These are phyloP conservation scores for Entonaema liquescens DNA, from an alignment of 495 filamentous ascomycete genomes.

Conservation along the genomic window DNA sequence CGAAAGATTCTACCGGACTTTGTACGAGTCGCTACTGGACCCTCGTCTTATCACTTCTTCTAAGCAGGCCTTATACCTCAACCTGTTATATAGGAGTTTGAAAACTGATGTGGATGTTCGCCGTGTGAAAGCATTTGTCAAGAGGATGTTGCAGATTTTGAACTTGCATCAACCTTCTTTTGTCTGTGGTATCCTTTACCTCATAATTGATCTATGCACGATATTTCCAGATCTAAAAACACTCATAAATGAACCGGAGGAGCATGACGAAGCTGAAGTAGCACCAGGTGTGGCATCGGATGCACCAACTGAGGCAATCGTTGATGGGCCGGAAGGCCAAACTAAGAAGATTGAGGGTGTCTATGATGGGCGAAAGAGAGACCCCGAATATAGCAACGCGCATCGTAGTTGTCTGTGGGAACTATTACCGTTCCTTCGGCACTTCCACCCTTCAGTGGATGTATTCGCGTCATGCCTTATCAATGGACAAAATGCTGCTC, in stretches of 20 bases:
- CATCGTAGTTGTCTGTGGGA: slow-evolving; percentile 94
- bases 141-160: slow-evolving; percentile 87
- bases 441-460: slow-evolving; percentile 97
- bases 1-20: slow-evolving; percentile 91
- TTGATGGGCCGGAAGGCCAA: slow-evolving; percentile 14
- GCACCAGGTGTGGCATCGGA: slow-evolving; percentile 31
- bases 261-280: slow-evolving; percentile 57
- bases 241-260: slow-evolving; percentile 77
- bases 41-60: slow-evolving; percentile 87
- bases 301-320: slow-evolving; percentile 14
- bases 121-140: slow-evolving; percentile 93
- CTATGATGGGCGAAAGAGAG: slow-evolving; percentile 90
- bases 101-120: slow-evolving; percentile 87
- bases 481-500: slow-evolving; percentile 69
- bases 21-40: slow-evolving; percentile 95
- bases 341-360: slow-evolving; percentile 29
- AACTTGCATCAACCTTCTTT: slow-evolving; percentile 91
- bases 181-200: slow-evolving; percentile 85
- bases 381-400: slow-evolving; percentile 90
- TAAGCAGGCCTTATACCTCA: slow-evolving; percentile 94
- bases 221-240: slow-evolving; percentile 78
- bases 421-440: slow-evolving; percentile 76
- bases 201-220: slow-evolving; percentile 80
- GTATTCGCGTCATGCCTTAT: slow-evolving; percentile 79
- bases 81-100: slow-evolving; percentile 85